A percentile compares a stretch with the other conserved stretches of the same genome.
Evolutionary conservation across 2,329 filamentous ascomycete species (phyloP).

Genomic region (Fusarium sp.): DNA sequence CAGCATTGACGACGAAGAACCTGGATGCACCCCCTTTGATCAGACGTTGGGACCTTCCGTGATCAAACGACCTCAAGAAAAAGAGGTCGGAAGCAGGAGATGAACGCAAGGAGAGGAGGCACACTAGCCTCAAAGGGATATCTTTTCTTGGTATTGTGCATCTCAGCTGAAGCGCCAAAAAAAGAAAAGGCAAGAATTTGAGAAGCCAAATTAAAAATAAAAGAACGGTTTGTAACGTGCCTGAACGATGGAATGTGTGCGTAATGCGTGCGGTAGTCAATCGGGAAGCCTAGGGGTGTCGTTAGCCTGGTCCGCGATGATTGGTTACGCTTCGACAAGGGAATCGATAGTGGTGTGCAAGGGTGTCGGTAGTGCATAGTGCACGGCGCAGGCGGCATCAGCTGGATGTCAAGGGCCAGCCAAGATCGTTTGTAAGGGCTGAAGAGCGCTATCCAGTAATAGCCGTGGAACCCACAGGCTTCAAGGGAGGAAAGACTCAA

Average conservation of each 20-base stretch:
- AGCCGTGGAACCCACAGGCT: constrained; percentile 30
- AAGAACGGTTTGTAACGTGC: constrained; percentile 44
- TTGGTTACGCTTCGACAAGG: constrained; percentile 31
- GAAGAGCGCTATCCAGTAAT: constrained; percentile 29
- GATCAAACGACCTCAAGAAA: constrained; percentile 8
- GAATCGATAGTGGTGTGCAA: constrained; percentile 45
- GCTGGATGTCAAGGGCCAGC: constrained; percentile 42
- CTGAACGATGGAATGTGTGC: constrained; percentile 38
- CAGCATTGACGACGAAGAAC: constrained; percentile 8
- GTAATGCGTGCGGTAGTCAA: constrained; percentile 42
- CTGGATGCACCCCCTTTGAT: constrained; percentile 28
- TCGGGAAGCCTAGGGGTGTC: constrained; percentile 34
- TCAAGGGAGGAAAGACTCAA: constrained; percentile 30
- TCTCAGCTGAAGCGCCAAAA: constrained; percentile 23
- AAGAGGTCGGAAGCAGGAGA: constrained; percentile 14
- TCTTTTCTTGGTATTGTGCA: constrained; percentile 3
- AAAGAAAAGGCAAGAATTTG: constrained; percentile 20
- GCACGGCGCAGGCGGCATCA: constrained; percentile 41
- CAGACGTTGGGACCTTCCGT: constrained; percentile 14
- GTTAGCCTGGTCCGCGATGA: constrained; percentile 38
- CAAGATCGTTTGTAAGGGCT: constrained; percentile 33
- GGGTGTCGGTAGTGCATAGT: constrained; percentile 45
- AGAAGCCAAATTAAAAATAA: constrained; percentile 10
- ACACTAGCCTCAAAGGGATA: constrained; percentile 13
- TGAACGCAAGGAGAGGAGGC: constrained; percentile 15